Evolutionary conservation across 805 yeast genomes (phyloP).

Genomic region (Ogataea wickerhamii): DNA sequence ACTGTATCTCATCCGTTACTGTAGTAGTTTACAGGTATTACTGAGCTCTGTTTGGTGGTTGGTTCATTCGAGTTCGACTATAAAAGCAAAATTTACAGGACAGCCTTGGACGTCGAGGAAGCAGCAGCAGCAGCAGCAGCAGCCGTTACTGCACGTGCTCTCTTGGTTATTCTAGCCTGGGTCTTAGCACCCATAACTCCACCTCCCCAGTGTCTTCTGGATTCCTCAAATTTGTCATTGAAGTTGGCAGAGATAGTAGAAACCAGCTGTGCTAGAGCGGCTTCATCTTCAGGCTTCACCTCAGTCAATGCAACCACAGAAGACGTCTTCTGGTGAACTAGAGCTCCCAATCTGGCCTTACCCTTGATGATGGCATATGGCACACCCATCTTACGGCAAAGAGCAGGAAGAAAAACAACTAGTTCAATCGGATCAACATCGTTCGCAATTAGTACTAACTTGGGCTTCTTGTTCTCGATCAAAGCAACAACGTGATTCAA

Average conservation of each 20-base stretch:
- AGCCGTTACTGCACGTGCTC: constrained; percentile 31
- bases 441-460: constrained; percentile 92
- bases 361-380: constrained; percentile 97
- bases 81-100: no score
- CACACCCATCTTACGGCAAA: constrained; percentile 97
- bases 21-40: no score
- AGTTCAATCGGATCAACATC: constrained; percentile 98
- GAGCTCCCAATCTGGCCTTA: constrained; percentile 94
- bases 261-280: constrained; percentile 85
- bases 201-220: constrained; percentile 99
- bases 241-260: constrained; percentile 91
- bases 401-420: constrained; percentile 93
- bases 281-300: constrained; percentile 87
- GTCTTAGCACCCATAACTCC: constrained; percentile 95
- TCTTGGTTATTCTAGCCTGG: constrained; percentile 75
- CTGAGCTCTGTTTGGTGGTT: no score
- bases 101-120: no score
- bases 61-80: no score
- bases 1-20: no score
- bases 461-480: constrained; percentile 95
- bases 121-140: not conserved
- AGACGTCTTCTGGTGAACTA: constrained; percentile 94
- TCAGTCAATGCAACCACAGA: constrained; percentile 95
- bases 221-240: constrained; percentile 85
- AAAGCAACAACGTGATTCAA: constrained; percentile 95